A percentile compares a stretch with the other conserved stretches of the same genome.
Evolutionary conservation across 768 basidiomycete genomes (phyloP).

Genomic region (Suillus ampliporus): DNA sequence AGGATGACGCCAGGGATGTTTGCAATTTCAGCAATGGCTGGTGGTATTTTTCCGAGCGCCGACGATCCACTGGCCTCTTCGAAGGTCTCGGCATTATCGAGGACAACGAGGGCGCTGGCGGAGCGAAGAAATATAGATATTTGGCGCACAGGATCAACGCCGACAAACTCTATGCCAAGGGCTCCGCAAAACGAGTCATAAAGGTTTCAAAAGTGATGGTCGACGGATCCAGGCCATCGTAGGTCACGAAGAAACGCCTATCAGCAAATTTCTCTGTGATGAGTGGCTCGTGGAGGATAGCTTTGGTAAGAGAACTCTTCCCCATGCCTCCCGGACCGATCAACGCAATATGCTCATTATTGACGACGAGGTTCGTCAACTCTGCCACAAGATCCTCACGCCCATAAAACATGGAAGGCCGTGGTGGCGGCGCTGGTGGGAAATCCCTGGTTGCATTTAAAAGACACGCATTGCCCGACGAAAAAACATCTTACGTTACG

Average conservation of each 20-base stretch:
- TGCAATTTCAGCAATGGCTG: background rate
- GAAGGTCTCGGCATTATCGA: conserved; percentile 6
- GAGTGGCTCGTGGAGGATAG: background rate
- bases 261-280: conserved; percentile 2
- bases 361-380: no score
- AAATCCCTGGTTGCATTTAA: no score
- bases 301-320: conserved; percentile 4
- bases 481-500: no score
- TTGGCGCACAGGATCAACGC: no score
- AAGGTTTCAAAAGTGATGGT: conserved; percentile 5
- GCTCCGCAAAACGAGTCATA: conserved; percentile 3
- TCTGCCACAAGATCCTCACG: no score
- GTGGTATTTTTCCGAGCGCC: background rate
- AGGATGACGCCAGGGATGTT: conserved; percentile 4
- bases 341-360: background rate
- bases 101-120: conserved; percentile 3
- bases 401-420: no score
- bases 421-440: no score
- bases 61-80: background rate
- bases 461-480: no score
- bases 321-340: conserved; percentile 2
- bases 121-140: background rate
- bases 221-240: background rate
- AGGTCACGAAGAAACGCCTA: background rate
- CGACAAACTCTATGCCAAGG: background rate